phyloP scores from a whole-genome alignment of 2,329 filamentous ascomycete species.

The Coniochaeta pulveracea region DNA sequence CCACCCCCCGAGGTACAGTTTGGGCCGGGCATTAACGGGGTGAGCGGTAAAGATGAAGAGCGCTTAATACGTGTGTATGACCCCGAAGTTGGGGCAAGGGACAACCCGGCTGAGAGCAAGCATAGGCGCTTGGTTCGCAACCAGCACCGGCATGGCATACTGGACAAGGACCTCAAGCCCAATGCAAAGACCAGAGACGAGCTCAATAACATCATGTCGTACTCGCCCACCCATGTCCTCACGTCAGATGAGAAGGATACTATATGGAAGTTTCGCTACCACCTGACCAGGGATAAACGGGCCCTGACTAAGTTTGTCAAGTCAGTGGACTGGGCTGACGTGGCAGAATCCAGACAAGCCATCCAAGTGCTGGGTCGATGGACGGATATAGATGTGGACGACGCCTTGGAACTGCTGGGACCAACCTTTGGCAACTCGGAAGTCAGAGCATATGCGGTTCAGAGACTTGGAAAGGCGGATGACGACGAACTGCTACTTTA shows the following conservation, averaged over 20 bases:
- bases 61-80: slow-evolving; percentile 82
- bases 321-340: slow-evolving; percentile 88
- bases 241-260: slow-evolving; percentile 89
- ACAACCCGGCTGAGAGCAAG: slow-evolving; percentile 93
- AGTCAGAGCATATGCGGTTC: slow-evolving; percentile 87
- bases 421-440: slow-evolving; percentile 82
- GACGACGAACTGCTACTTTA: slow-evolving; percentile 88
- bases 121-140: slow-evolving; percentile 86
- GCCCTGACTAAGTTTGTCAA: slow-evolving; percentile 96
- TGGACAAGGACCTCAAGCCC: slow-evolving; percentile 91
- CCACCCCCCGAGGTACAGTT: slow-evolving; percentile 81
- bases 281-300: slow-evolving; percentile 82
- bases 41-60: slow-evolving; percentile 37
- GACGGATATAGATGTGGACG: slow-evolving; percentile 95
- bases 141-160: slow-evolving; percentile 77
- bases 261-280: slow-evolving; percentile 95
- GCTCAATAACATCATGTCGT: slow-evolving; percentile 80
- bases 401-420: slow-evolving; percentile 85
- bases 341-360: slow-evolving; percentile 75
- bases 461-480: slow-evolving; percentile 80
- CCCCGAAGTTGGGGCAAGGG: slow-evolving; percentile 76
- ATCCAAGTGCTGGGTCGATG: slow-evolving; percentile 84
- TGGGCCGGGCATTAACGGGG: slow-evolving; percentile 75
- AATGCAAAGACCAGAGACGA: slow-evolving; percentile 94
- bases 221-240: slow-evolving; percentile 82